phyloP scores from a whole-genome alignment of 2,329 filamentous ascomycete species.

The Claviceps quebecensis region DNA sequence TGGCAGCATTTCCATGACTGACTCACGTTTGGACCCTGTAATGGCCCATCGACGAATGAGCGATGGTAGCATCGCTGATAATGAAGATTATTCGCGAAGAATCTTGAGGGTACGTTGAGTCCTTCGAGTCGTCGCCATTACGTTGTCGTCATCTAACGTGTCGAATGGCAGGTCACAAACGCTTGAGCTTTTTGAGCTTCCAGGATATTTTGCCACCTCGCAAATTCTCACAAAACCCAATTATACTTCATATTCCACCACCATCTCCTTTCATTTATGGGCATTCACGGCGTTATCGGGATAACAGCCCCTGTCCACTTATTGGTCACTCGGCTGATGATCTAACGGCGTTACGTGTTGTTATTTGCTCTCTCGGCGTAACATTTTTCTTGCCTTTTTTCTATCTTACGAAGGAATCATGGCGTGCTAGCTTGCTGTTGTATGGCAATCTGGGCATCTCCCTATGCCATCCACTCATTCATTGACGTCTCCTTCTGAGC shows the following conservation, averaged over 20 bases:
- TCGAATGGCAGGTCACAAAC: slow-evolving; percentile 37
- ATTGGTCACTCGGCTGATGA: slow-evolving; percentile 19
- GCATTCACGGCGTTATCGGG: slow-evolving; percentile 30
- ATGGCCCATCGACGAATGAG: slow-evolving; percentile 76
- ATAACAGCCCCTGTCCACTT: slow-evolving; percentile 25
- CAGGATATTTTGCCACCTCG: background rate
- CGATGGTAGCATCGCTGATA: slow-evolving; percentile 91
- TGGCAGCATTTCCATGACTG: slow-evolving; percentile 56
- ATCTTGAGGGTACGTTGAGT: slow-evolving; percentile 70
- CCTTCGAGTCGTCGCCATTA: background rate
- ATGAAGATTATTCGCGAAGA: slow-evolving; percentile 89
- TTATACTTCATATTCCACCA: slow-evolving; percentile 19
- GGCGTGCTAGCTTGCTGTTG: background rate
- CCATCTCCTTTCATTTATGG: slow-evolving; percentile 12
- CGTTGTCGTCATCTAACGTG: background rate
- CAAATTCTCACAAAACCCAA: slow-evolving; percentile 6
- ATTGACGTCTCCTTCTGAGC: slow-evolving; percentile 1
- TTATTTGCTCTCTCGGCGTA: slow-evolving; percentile 18
- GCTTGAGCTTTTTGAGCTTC: slow-evolving; percentile 27
- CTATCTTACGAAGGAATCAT: slow-evolving; percentile 1
- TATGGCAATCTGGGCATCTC: background rate
- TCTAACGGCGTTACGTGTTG: slow-evolving; percentile 23
- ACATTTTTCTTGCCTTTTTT: slow-evolving; percentile 9
- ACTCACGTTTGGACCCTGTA: slow-evolving; percentile 75
- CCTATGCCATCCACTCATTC: slow-evolving; percentile 4